Base-by-base conservation (phyloP, 2,329 filamentous ascomycete genomes). In the Aspergillus oerlinghausenensis region DNA sequence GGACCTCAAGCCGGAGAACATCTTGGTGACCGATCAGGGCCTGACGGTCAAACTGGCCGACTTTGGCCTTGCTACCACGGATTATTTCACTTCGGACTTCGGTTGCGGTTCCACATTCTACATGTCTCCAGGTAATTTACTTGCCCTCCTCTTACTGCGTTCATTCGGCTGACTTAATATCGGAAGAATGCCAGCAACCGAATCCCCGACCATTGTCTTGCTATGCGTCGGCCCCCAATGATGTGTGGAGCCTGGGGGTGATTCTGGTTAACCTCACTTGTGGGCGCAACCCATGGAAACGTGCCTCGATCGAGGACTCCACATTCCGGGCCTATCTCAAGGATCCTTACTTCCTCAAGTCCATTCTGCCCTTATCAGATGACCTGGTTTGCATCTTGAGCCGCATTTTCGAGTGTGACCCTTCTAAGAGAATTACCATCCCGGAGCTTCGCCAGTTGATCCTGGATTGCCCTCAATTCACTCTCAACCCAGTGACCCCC, bases 31-130 rank as follows among this genome's bases (percentile, higher is more conserved):
- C 67, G 88, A 96, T 78, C 82, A 87, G 62, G 93, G 93, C 63
- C 85, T 88, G 77, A 94, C 91, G 38, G 90, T 96, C 70, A 96
- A 97, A 79, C 84, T 99, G 63, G 94, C 93, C 64, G 94, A 99
- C 77, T 99, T 99, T 82, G 94, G 94, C 72, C 84, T 99, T 55
- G 94, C 94, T 58, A 97, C 92, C 25, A 87, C 86, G 57, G 90
- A 93, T 63, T 82, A 86, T 63, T 82, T 88, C 65, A 96, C 93
- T 62, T 89, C 92, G 66, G 94, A 99, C 74, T 97, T 96, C 76
- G 94, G 94, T 69, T 99, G 94, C 74, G 94, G 94, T 62, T 97
- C 94, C 32, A 97, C 93, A 14, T 97, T 97, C 70, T 99, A 99
- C 79, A 99, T 97, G 94, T 96, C 92, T 71, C 94, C 94, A 84